A percentile compares a stretch with the other conserved stretches of the same genome.
phyloP scores from a whole-genome alignment of 768 basidiomycete species.

The Amanita inopinata region DNA sequence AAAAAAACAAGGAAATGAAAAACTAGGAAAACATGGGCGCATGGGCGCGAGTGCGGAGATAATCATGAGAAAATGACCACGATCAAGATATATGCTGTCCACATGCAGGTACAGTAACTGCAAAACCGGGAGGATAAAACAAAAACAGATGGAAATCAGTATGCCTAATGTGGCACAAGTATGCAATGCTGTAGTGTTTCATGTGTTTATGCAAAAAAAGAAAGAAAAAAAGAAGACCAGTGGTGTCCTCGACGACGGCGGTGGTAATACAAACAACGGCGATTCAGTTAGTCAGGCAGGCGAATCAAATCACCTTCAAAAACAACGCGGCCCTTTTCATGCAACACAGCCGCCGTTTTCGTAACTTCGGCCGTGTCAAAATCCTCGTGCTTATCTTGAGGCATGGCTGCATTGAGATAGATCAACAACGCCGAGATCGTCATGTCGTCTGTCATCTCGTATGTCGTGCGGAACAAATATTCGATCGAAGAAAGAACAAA shows the following conservation, averaged over 20 bases:
- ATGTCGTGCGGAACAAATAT: slow-evolving; percentile 61
- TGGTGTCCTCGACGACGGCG: neutral
- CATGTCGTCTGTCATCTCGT: slow-evolving; percentile 57
- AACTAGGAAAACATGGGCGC: too few relatives aligned
- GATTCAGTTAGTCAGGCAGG: slow-evolving; percentile 16
- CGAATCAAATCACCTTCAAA: slow-evolving; percentile 43
- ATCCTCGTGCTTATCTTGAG: slow-evolving; percentile 71
- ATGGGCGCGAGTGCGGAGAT: slow-evolving; percentile 1
- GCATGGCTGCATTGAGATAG: slow-evolving; percentile 70
- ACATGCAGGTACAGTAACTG: neutral
- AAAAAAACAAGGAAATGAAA: too few relatives aligned
- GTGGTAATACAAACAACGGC: too few relatives aligned
- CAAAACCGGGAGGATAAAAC: neutral
- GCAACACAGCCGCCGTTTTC: slow-evolving; percentile 33
- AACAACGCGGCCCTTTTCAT: slow-evolving; percentile 36
- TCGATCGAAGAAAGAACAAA: slow-evolving; percentile 54
- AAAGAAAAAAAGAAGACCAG: neutral
- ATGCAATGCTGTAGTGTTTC: slow-evolving; percentile 2
- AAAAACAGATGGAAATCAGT: too few relatives aligned
- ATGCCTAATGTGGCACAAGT: neutral
- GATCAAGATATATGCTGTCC: slow-evolving; percentile 7
- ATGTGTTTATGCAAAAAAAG: neutral
- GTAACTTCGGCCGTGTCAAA: slow-evolving; percentile 71
- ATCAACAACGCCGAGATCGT: slow-evolving; percentile 58
- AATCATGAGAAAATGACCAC: slow-evolving; percentile 2